Conservation (phyloP, 192 early-diverging fungal species). For the Jimgerdemannia flammicorona region DNA sequence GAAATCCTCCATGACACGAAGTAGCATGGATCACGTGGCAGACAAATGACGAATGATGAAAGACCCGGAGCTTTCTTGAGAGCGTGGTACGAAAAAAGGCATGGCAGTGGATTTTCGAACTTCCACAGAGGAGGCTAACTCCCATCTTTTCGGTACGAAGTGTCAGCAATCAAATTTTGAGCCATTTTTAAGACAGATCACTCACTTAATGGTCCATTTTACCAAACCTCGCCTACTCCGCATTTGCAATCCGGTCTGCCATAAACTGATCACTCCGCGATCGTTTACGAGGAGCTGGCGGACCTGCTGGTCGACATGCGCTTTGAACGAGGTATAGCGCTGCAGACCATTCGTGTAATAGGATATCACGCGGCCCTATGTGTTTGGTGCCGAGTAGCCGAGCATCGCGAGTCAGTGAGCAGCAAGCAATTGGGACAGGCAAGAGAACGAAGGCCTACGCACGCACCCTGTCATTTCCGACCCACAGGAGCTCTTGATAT, state of each 20-base stretch:
- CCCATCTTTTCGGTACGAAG: too few relatives aligned
- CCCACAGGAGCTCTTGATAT: constrained; percentile 81
- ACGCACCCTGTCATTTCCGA: constrained; percentile 78
- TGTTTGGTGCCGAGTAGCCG: constrained; percentile 8
- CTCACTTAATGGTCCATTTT: constrained; percentile 51
- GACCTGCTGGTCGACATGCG: constrained; percentile 57
- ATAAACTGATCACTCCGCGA: constrained; percentile 62
- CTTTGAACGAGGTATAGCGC: constrained; percentile 69
- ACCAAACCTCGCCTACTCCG: constrained; percentile 49
- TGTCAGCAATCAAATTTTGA: too few relatives aligned
- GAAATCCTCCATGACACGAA: too few relatives aligned
- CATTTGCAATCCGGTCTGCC: constrained; percentile 58
- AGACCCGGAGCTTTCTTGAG: too few relatives aligned
- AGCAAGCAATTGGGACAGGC: not conserved
- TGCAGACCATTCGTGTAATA: constrained; percentile 55
- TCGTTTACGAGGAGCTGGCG: constrained; percentile 61
- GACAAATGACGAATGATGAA: too few relatives aligned
- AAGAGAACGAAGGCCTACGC: not conserved
- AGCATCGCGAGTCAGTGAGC: not conserved
- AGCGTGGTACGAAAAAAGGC: too few relatives aligned
- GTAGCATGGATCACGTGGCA: too few relatives aligned
- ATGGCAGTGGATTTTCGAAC: too few relatives aligned
- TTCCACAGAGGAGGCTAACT: too few relatives aligned
- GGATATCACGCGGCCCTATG: constrained; percentile 67
- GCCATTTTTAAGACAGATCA: too few relatives aligned